Percentiles rank a stretch among this genome's conserved stretches.
Evolutionary conservation across 2,329 filamentous ascomycete genomes (phyloP).

Genomic region (Aureobasidium melanogenum): DNA sequence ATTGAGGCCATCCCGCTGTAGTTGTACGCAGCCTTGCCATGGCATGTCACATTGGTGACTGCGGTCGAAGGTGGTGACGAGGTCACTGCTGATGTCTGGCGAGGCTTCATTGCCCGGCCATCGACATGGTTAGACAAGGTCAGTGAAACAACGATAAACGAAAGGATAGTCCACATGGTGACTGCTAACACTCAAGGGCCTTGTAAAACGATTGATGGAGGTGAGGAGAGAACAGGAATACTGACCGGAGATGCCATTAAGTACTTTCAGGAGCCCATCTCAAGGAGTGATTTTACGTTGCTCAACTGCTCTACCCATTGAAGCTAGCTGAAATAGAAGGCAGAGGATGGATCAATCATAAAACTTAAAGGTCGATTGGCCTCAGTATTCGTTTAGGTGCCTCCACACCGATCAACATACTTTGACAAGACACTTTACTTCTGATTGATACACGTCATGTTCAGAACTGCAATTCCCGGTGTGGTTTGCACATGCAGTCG

Average conservation of each 20-base stretch:
- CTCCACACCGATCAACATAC: not conserved
- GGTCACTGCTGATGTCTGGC: not conserved
- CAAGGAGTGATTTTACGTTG: not conserved
- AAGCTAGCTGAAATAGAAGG: not conserved
- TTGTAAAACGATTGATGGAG: constrained; percentile 8
- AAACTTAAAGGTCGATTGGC: not conserved
- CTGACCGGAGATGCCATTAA: not conserved
- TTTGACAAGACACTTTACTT: not conserved
- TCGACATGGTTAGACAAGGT: not conserved
- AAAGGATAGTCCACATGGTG: not conserved
- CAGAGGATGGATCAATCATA: not conserved
- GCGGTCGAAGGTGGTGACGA: not conserved
- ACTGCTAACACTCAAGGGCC: not conserved
- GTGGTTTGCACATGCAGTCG: not conserved
- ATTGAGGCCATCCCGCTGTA: not conserved
- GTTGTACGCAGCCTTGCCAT: constrained; percentile 5
- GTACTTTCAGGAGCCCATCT: not conserved
- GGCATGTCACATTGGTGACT: not conserved
- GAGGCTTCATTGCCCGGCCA: not conserved
- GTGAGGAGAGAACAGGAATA: not conserved
- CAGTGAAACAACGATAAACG: not conserved
- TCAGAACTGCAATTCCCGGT: not conserved
- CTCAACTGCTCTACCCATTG: not conserved
- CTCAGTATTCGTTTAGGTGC: not conserved
- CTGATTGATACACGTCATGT: not conserved